Percentiles rank a stretch among this genome's conserved stretches.
Conservation (phyloP, 1,284 basidiomycete genomes). For the Porodaedalea pini region DNA sequence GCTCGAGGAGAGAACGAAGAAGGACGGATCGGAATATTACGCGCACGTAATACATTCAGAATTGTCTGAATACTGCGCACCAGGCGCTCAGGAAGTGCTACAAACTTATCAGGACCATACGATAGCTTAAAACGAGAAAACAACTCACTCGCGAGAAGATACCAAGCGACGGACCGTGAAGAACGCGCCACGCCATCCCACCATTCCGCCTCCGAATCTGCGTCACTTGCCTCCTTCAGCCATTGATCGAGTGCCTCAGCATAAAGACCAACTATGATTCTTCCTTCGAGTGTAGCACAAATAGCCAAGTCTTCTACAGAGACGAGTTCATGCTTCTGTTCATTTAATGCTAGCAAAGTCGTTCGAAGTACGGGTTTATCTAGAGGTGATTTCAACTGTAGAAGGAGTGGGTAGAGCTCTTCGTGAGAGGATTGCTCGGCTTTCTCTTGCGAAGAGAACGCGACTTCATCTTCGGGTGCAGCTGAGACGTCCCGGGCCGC, state of each 20-base stretch:
- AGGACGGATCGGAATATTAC: constrained; percentile 45
- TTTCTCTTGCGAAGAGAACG: not conserved
- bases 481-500: not conserved
- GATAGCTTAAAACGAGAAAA: not conserved
- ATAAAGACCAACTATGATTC: constrained; percentile 54
- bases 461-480: constrained; percentile 2
- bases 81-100: constrained; percentile 60
- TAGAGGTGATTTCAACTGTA: constrained; percentile 8
- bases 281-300: not conserved
- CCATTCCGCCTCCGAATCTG: constrained; percentile 72
- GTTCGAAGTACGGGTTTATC: constrained; percentile 3
- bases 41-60: constrained; percentile 41
- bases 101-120: not conserved
- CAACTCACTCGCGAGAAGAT: constrained; percentile 65
- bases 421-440: not conserved
- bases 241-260: constrained; percentile 53
- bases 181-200: constrained; percentile 68
- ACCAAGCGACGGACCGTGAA: constrained; percentile 43
- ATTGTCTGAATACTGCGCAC: constrained; percentile 40
- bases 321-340: not conserved
- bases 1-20: constrained; percentile 50
- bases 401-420: not conserved
- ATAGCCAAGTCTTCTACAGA: constrained; percentile 3
- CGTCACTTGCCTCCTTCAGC: constrained; percentile 56
- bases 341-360: not conserved